Evolutionary conservation across 176 grass and related monocot genomes (phyloP).

Genomic region (Musa itinerans): DNA sequence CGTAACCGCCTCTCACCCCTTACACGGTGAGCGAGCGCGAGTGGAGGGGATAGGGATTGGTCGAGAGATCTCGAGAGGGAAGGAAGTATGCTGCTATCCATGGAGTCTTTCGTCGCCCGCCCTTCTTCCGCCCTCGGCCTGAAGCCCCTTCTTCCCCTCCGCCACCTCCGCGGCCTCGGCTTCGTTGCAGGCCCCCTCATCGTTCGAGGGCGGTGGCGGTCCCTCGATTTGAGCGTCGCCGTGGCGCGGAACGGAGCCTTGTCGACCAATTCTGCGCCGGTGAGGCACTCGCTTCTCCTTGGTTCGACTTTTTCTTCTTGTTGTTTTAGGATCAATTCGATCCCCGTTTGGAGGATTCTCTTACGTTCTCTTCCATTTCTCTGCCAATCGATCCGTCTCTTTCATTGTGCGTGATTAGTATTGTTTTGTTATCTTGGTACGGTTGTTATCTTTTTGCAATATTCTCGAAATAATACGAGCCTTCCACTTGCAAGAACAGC

Average conservation of each 20-base stretch:
- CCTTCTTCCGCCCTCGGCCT: not conserved
- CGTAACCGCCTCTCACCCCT: too few relatives aligned
- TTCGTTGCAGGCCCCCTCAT: not conserved
- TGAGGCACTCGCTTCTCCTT: not conserved
- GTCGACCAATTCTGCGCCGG: not conserved
- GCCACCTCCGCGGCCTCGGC: not conserved
- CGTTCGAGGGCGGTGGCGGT: not conserved
- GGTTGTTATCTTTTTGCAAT: too few relatives aligned
- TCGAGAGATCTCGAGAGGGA: not conserved
- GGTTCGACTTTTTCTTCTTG: not conserved
- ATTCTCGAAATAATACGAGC: too few relatives aligned
- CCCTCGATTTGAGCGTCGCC: not conserved
- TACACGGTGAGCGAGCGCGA: too few relatives aligned
- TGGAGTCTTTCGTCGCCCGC: not conserved
- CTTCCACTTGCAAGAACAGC: too few relatives aligned
- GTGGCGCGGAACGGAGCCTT: not conserved
- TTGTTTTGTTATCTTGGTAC: too few relatives aligned
- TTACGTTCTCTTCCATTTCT: not conserved
- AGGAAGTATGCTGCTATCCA: not conserved
- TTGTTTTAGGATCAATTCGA: not conserved
- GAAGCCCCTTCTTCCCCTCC: not conserved
- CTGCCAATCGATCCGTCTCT: not conserved
- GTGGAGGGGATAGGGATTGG: too few relatives aligned
- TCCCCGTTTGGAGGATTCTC: not conserved
- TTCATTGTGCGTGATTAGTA: too few relatives aligned